Conservation (phyloP, 495 filamentous ascomycete genomes). For the Lindgomyces ingoldianus region DNA sequence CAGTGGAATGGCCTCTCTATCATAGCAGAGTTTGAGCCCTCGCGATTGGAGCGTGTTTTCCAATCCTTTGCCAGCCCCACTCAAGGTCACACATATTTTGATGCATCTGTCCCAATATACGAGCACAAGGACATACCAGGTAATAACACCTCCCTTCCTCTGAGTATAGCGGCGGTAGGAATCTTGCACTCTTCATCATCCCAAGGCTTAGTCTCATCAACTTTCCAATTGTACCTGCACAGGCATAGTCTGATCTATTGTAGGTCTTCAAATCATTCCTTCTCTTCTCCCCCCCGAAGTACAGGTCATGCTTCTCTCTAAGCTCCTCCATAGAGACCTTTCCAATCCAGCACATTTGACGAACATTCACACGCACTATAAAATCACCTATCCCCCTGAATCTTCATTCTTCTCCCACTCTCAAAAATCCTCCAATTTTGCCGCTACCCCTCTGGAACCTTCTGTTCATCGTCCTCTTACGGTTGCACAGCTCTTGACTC, state of each 20-base stretch:
- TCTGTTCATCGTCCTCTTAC: conserved; percentile 67
- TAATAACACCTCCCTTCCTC: conserved; percentile 18
- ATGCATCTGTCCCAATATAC: conserved; percentile 24
- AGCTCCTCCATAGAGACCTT: conserved; percentile 77
- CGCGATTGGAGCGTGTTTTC: conserved; percentile 14
- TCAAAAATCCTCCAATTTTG: conserved; percentile 20
- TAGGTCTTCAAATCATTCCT: conserved; percentile 76
- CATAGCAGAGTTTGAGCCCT: conserved; percentile 16
- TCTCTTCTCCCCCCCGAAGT: conserved; percentile 65
- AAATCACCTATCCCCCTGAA: conserved; percentile 64
- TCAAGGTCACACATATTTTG: not conserved
- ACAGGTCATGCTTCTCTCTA: conserved; percentile 66
- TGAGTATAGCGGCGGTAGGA: too few relatives aligned
- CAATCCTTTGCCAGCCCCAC: conserved; percentile 7
- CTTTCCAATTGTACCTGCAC: not conserved
- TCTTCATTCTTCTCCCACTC: conserved; percentile 55
- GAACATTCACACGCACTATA: conserved; percentile 82
- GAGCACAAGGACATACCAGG: conserved; percentile 44
- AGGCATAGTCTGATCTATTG: conserved; percentile 7
- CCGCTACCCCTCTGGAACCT: conserved; percentile 64
- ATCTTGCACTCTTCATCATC: too few relatives aligned
- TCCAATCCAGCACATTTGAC: conserved; percentile 73
- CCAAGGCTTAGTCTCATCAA: not conserved
- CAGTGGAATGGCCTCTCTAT: conserved; percentile 12
- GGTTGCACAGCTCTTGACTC: conserved; percentile 64